These are phyloP conservation scores for Artemisia argyi DNA, from an alignment of 129 eudicot species.

Conservation along the genomic window DNA sequence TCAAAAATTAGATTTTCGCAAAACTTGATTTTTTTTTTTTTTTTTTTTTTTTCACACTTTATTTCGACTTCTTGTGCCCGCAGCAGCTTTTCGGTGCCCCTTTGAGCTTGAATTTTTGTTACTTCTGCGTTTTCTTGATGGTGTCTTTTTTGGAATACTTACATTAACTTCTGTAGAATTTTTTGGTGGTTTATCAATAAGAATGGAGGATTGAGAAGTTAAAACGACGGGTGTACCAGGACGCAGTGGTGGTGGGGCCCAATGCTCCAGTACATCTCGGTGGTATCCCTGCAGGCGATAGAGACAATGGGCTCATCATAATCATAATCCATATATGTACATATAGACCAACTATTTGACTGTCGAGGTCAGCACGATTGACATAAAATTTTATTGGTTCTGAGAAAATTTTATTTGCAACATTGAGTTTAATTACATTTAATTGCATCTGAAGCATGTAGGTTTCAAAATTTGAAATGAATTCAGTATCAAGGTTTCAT, in stretches of 20 bases:
- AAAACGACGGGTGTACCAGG: constrained; percentile 22
- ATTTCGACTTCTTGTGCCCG: constrained; percentile 38
- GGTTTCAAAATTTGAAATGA: neutral
- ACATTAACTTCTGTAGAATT: constrained; percentile 14
- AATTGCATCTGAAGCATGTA: neutral
- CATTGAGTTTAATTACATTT: neutral
- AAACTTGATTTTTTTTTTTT: constrained; percentile 30
- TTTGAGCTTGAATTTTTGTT: constrained; percentile 50
- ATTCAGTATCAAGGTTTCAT: neutral
- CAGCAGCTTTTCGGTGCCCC: constrained; percentile 69
- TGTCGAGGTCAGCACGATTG: constrained; percentile 4
- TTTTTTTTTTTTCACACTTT: constrained; percentile 23
- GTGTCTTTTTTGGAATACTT: constrained; percentile 31
- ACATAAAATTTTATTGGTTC: neutral
- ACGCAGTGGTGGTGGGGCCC: constrained; percentile 62
- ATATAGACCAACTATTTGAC: constrained; percentile 2
- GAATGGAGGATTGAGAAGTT: constrained; percentile 43
- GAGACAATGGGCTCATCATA: neutral
- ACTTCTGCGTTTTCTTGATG: constrained; percentile 42
- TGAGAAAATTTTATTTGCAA: neutral
- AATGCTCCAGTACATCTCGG: constrained; percentile 65
- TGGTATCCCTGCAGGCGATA: constrained; percentile 66
- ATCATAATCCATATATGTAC: neutral
- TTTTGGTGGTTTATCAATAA: constrained; percentile 22
- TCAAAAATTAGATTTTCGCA: constrained; percentile 33